Evolutionary conservation across 106 monocot genomes (phyloP).

Genomic region (Posidonia australis): DNA sequence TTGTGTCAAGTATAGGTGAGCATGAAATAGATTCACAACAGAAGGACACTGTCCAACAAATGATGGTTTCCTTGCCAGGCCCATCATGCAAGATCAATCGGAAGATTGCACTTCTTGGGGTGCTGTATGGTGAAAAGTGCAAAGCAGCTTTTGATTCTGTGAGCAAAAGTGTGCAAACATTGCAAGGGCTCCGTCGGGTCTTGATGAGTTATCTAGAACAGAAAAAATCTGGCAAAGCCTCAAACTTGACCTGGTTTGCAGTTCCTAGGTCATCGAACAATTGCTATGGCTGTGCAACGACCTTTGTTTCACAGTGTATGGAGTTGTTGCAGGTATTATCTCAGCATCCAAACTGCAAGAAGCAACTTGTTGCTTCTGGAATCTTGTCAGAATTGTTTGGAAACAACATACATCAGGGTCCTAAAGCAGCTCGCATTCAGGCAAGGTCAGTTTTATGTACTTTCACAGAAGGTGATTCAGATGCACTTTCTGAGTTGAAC

Average conservation of each 20-base stretch:
- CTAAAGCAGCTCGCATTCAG: slow-evolving; percentile 71
- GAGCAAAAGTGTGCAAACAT: slow-evolving; percentile 95
- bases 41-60: slow-evolving; percentile 94
- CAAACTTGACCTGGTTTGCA: slow-evolving; percentile 28
- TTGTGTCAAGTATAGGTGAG: slow-evolving; percentile 94
- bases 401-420: slow-evolving; percentile 95
- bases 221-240: slow-evolving; percentile 50
- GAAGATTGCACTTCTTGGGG: slow-evolving; percentile 89
- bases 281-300: slow-evolving; percentile 92
- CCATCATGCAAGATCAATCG: slow-evolving; percentile 95
- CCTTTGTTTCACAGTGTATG: slow-evolving; percentile 82
- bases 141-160: slow-evolving; percentile 99
- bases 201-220: slow-evolving; percentile 79
- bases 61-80: slow-evolving; percentile 95
- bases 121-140: slow-evolving; percentile 97
- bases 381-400: slow-evolving; percentile 90
- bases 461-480: slow-evolving; percentile 79
- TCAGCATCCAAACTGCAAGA: slow-evolving; percentile 62
- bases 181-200: slow-evolving; percentile 85
- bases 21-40: slow-evolving; percentile 94
- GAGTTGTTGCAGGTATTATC: slow-evolving; percentile 78
- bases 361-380: slow-evolving; percentile 77
- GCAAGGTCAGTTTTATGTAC: slow-evolving; percentile 85
- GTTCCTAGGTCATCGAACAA: slow-evolving; percentile 62
- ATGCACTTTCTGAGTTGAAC: slow-evolving; percentile 77